Evolutionary conservation across 768 basidiomycete species (phyloP), one percentile per base, ranked within the genome.

Genomic region (Amylocystis lapponica): DNA sequence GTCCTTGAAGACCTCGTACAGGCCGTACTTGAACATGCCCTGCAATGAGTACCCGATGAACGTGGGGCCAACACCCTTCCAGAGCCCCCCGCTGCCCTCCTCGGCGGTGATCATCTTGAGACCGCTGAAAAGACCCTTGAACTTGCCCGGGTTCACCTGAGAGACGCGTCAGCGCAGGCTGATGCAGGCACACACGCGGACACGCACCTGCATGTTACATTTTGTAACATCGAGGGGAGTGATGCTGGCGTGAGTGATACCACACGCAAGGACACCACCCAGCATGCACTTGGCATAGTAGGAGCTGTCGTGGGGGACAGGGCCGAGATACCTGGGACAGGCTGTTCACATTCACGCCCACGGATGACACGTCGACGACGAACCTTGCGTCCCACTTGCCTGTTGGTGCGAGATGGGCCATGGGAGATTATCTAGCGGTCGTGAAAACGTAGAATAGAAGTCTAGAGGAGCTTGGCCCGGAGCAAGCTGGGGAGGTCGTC

Each of bases 11-110:
- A 86, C 65, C 69, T 97, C 93, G 65, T 96, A 96, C 64, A 94
- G 87, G 71, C 94, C 94, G 66, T 90, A 96, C 70, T 97, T 97
- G 85, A 95, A 92, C 79, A 93, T 83, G 63, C 94, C 94, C 71
- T 96, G 94, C 57, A 92, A 76, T 8, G 90, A 89, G 74, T 94
- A 94, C 51, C 94, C 92, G 66, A 95, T 73, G 50, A 92, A 72
- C 47, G 94, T 97, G 41, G 94, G 94, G 27, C 88, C 88, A 61
- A 96, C 72, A 58, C 94, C 94, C 67, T 95, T 97, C 82, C 92
- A 86, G 66, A 96, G 79, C 65, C 90, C 94, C 29, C 65, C 79
- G 47, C 81, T 66, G 56, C 93, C 88, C 66, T 94, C 87, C 63
- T 90, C 88, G 31, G 76, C 78, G 43, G 86, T 41, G 59, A 93